A percentile compares a stretch with the other conserved stretches of the same genome.
phyloP scores from a whole-genome alignment of 2,329 filamentous ascomycete genomes.

The Eutypa lata region DNA sequence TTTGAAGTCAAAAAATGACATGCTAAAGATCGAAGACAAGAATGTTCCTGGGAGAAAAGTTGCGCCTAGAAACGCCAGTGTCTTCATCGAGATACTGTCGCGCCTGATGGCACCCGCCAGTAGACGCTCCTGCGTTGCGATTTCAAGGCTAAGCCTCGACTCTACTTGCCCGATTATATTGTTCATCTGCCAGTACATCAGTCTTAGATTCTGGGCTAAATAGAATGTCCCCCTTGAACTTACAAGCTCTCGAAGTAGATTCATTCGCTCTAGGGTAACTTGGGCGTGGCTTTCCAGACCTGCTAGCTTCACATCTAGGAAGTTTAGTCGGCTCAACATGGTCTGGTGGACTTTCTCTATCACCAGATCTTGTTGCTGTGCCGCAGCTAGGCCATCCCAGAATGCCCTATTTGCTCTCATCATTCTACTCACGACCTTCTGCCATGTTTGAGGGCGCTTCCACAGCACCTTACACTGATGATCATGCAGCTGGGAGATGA shows the following conservation, averaged over 20 bases:
- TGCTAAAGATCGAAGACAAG: constrained; percentile 2
- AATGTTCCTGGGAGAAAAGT: constrained; percentile 13
- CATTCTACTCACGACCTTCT: constrained; percentile 20
- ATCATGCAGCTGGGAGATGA: constrained; percentile 27
- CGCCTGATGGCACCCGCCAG: constrained; percentile 16
- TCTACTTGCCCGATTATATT: constrained; percentile 33
- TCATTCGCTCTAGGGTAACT: constrained; percentile 31
- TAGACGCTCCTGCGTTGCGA: constrained; percentile 18
- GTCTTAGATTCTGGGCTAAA: background rate
- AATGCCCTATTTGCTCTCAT: constrained; percentile 16
- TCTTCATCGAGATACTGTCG: constrained; percentile 26
- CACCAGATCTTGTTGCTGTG: background rate
- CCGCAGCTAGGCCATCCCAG: constrained; percentile 5
- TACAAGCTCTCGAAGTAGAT: constrained; percentile 31
- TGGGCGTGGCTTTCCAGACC: constrained; percentile 33
- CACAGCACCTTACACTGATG: constrained; percentile 29
- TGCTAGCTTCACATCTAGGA: constrained; percentile 30
- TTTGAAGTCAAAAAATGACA: background rate
- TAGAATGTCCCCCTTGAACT: constrained; percentile 6
- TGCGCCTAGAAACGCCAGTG: constrained; percentile 8
- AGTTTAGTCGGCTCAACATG: constrained; percentile 27
- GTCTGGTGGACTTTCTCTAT: constrained; percentile 23
- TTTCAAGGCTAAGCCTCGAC: constrained; percentile 31
- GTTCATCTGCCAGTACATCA: constrained; percentile 22
- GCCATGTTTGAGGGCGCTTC: constrained; percentile 31